Percentiles rank a stretch among this genome's conserved stretches.
Evolutionary conservation across 768 basidiomycete genomes (phyloP).

Genomic region (Kwoniella heveanensis): DNA sequence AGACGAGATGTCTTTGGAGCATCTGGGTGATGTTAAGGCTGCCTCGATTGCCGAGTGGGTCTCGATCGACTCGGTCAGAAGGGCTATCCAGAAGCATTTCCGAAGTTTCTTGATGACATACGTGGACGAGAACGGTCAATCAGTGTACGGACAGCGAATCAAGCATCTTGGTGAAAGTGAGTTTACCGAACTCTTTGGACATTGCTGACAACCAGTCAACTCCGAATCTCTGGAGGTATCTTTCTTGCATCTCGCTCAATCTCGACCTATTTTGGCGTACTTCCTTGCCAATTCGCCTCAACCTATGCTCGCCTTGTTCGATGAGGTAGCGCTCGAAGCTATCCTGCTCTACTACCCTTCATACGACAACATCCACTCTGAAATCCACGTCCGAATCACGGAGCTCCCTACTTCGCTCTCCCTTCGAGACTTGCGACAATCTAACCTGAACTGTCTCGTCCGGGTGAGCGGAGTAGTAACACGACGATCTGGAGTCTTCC

Average conservation of each 20-base stretch:
- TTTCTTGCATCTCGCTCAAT: slow-evolving; percentile 86
- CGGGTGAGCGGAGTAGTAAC: slow-evolving; percentile 96
- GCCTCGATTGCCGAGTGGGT: slow-evolving; percentile 99
- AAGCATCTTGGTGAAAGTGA: slow-evolving; percentile 90
- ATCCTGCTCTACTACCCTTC: slow-evolving; percentile 94
- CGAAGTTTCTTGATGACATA: slow-evolving; percentile 93
- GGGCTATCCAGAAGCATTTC: slow-evolving; percentile 89
- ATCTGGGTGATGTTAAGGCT: slow-evolving; percentile 95
- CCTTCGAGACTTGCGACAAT: slow-evolving; percentile 87
- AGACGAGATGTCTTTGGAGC: slow-evolving; percentile 86
- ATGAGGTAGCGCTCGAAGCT: slow-evolving; percentile 88
- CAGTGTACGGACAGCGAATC: slow-evolving; percentile 93
- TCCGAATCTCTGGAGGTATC: slow-evolving; percentile 97
- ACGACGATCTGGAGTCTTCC: slow-evolving; percentile 91
- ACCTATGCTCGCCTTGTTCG: slow-evolving; percentile 90
- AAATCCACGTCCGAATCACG: slow-evolving; percentile 95
- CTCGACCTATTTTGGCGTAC: slow-evolving; percentile 94
- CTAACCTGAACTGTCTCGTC: slow-evolving; percentile 91
- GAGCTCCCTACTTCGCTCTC: slow-evolving; percentile 88
- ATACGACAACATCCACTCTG: slow-evolving; percentile 95
- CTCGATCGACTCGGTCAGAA: slow-evolving; percentile 82
- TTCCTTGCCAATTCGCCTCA: slow-evolving; percentile 94
- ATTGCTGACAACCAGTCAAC: slow-evolving; percentile 67
- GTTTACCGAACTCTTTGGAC: slow-evolving; percentile 34
- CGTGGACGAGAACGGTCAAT: slow-evolving; percentile 84